Conservation (phyloP, 345 rosid genomes). For the Eucalyptus fibrosa region DNA sequence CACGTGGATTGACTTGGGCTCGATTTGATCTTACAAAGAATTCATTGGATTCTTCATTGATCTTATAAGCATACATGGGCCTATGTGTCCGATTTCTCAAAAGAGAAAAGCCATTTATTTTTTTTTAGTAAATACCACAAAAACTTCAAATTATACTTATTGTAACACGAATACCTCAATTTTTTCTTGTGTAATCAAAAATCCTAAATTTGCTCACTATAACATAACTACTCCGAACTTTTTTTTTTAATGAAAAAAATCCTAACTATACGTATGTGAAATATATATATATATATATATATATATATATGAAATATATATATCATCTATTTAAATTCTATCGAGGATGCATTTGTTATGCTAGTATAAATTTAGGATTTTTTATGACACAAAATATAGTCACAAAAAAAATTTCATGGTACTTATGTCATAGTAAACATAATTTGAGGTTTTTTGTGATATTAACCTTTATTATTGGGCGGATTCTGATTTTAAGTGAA, state of each 20-base stretch:
- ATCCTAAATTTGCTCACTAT: not conserved
- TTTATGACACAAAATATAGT: too few relatives aligned
- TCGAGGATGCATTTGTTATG: too few relatives aligned
- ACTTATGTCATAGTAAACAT: too few relatives aligned
- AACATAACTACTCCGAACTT: not conserved
- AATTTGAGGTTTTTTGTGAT: not conserved
- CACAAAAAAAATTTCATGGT: not conserved
- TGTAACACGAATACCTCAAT: not conserved
- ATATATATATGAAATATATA: too few relatives aligned
- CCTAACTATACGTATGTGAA: too few relatives aligned
- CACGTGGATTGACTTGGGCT: not conserved
- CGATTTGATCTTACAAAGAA: not conserved
- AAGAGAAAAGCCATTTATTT: not conserved
- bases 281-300: too few relatives aligned
- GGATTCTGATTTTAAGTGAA: not conserved
- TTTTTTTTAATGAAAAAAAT: not conserved
- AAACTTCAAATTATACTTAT: too few relatives aligned
- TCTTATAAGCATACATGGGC: not conserved
- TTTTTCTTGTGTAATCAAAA: not conserved
- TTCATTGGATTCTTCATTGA: not conserved
- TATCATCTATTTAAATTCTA: too few relatives aligned
- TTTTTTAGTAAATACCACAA: too few relatives aligned
- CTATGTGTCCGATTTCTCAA: not conserved
- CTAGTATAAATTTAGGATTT: too few relatives aligned
- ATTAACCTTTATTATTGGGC: not conserved